Evolutionary conservation across 116 monocot genomes (phyloP).

Genomic region (Cymodocea nodosa): DNA sequence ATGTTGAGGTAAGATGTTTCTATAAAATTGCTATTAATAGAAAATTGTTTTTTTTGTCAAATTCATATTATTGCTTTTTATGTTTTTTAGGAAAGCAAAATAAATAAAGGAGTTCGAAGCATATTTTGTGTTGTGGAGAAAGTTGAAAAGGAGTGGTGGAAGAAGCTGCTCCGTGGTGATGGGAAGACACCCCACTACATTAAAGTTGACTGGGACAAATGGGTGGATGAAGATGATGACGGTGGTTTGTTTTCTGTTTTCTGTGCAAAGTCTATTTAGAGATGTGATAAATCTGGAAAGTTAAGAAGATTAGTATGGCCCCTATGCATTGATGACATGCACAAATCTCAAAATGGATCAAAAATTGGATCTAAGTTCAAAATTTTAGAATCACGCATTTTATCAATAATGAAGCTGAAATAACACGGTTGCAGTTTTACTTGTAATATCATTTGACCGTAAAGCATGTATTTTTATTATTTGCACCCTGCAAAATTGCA

Average conservation of each 20-base stretch:
- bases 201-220: conserved; percentile 95
- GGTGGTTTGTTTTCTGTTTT: conserved; percentile 20
- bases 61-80: background rate
- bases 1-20: conserved; percentile 44
- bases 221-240: conserved; percentile 88
- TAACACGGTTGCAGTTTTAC: too few species aligned
- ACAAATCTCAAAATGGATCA: too few species aligned
- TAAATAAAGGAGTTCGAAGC: conserved; percentile 58
- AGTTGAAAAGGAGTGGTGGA: conserved; percentile 73
- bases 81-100: conserved; percentile 56
- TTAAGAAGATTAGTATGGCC: too few species aligned
- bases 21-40: conserved; percentile 27
- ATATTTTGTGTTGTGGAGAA: conserved; percentile 71
- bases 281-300: too few species aligned
- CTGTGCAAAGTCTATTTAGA: background rate
- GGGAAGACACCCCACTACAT: conserved; percentile 70
- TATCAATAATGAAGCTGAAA: too few species aligned
- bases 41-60: conserved; percentile 49
- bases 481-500: too few species aligned
- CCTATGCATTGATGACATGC: too few species aligned
- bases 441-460: too few species aligned
- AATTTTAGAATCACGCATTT: background rate
- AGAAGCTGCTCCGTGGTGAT: conserved; percentile 57
- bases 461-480: too few species aligned
- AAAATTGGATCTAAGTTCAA: too few species aligned